These are phyloP conservation scores for Ascochyta lentis DNA, from an alignment of 2,329 filamentous ascomycete genomes.

Conservation along the genomic window DNA sequence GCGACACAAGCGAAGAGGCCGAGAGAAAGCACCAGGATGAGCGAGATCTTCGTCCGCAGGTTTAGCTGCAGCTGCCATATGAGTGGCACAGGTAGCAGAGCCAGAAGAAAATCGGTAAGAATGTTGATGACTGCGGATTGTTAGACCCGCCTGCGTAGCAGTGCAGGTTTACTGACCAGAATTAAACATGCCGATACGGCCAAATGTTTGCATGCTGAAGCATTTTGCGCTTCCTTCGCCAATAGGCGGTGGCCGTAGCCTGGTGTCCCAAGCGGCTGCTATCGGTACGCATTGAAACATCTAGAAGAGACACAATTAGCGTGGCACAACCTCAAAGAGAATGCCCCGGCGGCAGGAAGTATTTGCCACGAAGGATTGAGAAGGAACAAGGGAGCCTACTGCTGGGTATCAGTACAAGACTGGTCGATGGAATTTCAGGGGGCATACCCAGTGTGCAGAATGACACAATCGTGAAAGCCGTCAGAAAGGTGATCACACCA, in stretches of 20 bases:
- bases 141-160: slow-evolving; percentile 1
- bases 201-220: slow-evolving; percentile 51
- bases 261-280: slow-evolving; percentile 53
- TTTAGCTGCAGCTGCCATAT: slow-evolving; percentile 53
- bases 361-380: too few species aligned
- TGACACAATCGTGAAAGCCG: slow-evolving; percentile 52
- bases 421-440: too few species aligned
- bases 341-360: too few species aligned
- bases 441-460: slow-evolving; percentile 44
- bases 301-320: not conserved
- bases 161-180: not conserved
- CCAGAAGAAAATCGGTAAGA: slow-evolving; percentile 50
- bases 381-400: too few species aligned
- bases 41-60: slow-evolving; percentile 48
- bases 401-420: too few species aligned
- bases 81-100: slow-evolving; percentile 51
- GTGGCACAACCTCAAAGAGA: too few species aligned
- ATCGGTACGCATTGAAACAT: slow-evolving; percentile 58
- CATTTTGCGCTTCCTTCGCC: slow-evolving; percentile 49
- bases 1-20: slow-evolving; percentile 52
- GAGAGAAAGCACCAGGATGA: slow-evolving; percentile 43
- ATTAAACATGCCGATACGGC: slow-evolving; percentile 56
- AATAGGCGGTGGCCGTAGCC: slow-evolving; percentile 37
- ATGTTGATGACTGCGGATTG: slow-evolving; percentile 44
- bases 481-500: slow-evolving; percentile 52